Conservation (phyloP, 2,329 filamentous ascomycete species). For the Myotisia sp. region DNA sequence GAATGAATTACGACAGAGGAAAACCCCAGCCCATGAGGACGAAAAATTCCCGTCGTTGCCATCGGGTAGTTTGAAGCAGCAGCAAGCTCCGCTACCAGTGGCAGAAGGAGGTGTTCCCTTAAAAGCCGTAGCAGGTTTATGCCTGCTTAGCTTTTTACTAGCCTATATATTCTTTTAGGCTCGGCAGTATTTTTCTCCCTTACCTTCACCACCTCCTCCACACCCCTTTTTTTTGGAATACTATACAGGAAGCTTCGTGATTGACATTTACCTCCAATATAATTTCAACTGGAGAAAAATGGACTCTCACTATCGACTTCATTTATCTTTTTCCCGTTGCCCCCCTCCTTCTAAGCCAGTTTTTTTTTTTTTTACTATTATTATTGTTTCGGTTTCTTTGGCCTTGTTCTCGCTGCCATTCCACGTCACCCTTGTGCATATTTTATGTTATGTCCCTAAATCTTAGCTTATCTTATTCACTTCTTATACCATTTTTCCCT, state of each 20-base stretch:
- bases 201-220: neutral
- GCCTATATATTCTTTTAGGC: conserved; percentile 88
- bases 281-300: too few species aligned
- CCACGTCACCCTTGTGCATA: neutral
- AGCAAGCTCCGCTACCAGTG: conserved; percentile 37
- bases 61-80: conserved; percentile 28
- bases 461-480: conserved; percentile 1
- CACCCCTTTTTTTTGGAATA: neutral
- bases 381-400: neutral
- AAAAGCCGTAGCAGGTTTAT: conserved; percentile 68
- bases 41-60: conserved; percentile 33
- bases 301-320: neutral
- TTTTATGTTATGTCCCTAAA: conserved; percentile 2
- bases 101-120: conserved; percentile 66
- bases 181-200: neutral
- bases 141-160: conserved; percentile 78
- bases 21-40: conserved; percentile 44
- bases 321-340: neutral
- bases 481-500: neutral
- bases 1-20: conserved; percentile 64
- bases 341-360: neutral
- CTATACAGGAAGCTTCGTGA: neutral
- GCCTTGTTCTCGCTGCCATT: conserved; percentile 1
- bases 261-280: neutral
- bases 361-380: neutral